Evolutionary conservation across 495 filamentous ascomycete species (phyloP).

Genomic region (Hypoxylon lenormandii): DNA sequence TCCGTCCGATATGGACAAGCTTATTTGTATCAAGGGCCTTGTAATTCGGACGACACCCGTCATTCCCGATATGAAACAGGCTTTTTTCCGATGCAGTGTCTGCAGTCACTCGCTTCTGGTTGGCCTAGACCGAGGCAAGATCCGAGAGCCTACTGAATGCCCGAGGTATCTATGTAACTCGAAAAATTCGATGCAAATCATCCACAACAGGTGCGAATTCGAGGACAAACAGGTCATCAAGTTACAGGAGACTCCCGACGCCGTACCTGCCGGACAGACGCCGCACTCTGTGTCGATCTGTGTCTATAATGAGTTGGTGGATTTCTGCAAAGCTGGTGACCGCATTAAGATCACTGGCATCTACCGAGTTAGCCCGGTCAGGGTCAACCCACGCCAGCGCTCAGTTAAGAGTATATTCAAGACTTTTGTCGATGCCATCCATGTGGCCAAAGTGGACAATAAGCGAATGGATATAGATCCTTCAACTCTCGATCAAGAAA

Average conservation of each 20-base stretch:
- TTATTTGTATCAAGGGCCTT: slow-evolving; percentile 94
- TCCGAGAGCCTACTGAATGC: slow-evolving; percentile 91
- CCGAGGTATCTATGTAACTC: slow-evolving; percentile 84
- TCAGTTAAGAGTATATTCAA: slow-evolving; percentile 95
- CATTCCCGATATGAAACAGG: slow-evolving; percentile 95
- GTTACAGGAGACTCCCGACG: slow-evolving; percentile 96
- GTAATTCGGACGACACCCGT: slow-evolving; percentile 96
- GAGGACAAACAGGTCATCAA: slow-evolving; percentile 99
- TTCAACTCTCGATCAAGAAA: slow-evolving; percentile 82
- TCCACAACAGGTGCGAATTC: slow-evolving; percentile 95
- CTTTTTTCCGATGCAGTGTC: slow-evolving; percentile 93
- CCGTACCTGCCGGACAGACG: slow-evolving; percentile 91
- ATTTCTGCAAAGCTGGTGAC: slow-evolving; percentile 97
- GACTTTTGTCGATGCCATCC: slow-evolving; percentile 94
- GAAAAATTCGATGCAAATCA: slow-evolving; percentile 95
- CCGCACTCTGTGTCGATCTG: slow-evolving; percentile 98
- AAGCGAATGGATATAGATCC: slow-evolving; percentile 91
- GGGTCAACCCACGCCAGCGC: slow-evolving; percentile 92
- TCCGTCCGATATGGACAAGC: slow-evolving; percentile 94
- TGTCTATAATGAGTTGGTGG: slow-evolving; percentile 95
- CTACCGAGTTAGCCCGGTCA: slow-evolving; percentile 92
- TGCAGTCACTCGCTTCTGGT: slow-evolving; percentile 92
- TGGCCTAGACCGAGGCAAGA: slow-evolving; percentile 93
- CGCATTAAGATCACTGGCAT: slow-evolving; percentile 95
- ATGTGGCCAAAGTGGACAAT: slow-evolving; percentile 96